Conservation (phyloP, 2,329 filamentous ascomycete species). For the Nannizziopsis arthrosporioides region DNA sequence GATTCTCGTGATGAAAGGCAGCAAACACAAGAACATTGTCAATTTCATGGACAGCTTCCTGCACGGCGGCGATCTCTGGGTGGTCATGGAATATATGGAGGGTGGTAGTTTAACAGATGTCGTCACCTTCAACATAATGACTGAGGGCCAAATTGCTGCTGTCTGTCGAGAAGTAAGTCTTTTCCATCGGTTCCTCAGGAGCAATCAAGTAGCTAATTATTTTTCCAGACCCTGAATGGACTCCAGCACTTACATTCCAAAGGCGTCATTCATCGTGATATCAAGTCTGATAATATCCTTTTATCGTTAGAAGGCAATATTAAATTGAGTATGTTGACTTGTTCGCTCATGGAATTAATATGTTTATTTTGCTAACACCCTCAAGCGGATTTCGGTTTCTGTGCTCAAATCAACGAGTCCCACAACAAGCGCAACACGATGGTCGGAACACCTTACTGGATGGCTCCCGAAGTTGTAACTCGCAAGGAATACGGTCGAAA, state of each 20-base stretch:
- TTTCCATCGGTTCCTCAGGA: not conserved
- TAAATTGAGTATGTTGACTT: constrained; percentile 66
- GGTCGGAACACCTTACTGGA: constrained; percentile 99
- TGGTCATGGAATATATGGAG: constrained; percentile 99
- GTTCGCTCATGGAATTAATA: not conserved
- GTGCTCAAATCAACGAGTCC: constrained; percentile 92
- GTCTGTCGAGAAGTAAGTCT: constrained; percentile 67
- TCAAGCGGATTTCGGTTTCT: constrained; percentile 92
- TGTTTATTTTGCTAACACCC: constrained; percentile 17
- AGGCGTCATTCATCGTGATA: constrained; percentile 94
- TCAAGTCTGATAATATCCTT: constrained; percentile 97
- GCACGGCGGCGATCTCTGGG: constrained; percentile 83
- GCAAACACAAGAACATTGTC: constrained; percentile 95
- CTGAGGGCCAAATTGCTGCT: constrained; percentile 88
- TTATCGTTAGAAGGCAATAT: constrained; percentile 90
- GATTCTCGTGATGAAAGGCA: constrained; percentile 98
- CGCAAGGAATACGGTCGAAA: constrained; percentile 96
- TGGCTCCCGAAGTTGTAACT: constrained; percentile 96
- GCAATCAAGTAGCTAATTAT: constrained; percentile 15
- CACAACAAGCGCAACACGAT: constrained; percentile 97
- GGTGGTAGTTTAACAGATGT: constrained; percentile 95
- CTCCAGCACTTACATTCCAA: constrained; percentile 94
- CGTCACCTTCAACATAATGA: constrained; percentile 99
- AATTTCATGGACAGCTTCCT: constrained; percentile 98
- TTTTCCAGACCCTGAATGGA: constrained; percentile 61